These are phyloP conservation scores for Populus tomentosa DNA, from an alignment of 441 rosid genomes.

Conservation along the genomic window DNA sequence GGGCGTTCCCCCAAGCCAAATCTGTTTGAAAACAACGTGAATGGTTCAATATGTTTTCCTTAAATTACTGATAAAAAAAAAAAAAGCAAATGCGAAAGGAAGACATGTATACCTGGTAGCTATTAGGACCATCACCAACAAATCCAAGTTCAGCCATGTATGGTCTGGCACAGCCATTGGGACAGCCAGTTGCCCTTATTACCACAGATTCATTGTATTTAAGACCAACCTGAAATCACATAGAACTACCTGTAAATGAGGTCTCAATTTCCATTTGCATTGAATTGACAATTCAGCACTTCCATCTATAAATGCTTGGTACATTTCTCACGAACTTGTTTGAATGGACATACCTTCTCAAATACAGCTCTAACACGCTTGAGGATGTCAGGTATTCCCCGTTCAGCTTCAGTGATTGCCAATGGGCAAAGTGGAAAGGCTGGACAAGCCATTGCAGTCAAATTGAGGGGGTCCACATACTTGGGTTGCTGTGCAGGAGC, in stretches of 20 bases:
- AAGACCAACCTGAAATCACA: conserved; percentile 71
- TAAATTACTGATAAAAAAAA: neutral
- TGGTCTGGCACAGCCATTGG: conserved; percentile 98
- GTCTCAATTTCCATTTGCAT: neutral
- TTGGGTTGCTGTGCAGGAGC: conserved; percentile 66
- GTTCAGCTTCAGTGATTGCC: conserved; percentile 98
- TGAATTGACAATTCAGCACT: neutral
- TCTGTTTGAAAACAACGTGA: conserved; percentile 35
- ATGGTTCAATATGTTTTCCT: neutral
- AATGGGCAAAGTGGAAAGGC: conserved; percentile 94
- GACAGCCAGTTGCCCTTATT: conserved; percentile 92
- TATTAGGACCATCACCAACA: conserved; percentile 98
- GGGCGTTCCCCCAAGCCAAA: conserved; percentile 99
- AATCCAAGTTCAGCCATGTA: conserved; percentile 99
- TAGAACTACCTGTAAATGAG: conserved; percentile 11
- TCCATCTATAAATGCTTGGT: neutral
- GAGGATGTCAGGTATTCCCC: conserved; percentile 89
- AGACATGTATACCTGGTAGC: conserved; percentile 68
- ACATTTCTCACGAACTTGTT: neutral
- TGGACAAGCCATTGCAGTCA: conserved; percentile 99
- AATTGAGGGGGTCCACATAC: conserved; percentile 80
- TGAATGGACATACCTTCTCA: conserved; percentile 59
- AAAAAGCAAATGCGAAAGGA: neutral
- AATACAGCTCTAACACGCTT: conserved; percentile 88
- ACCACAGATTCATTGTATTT: conserved; percentile 83